Evolutionary conservation across 306 rosid species (phyloP), one percentile per base, ranked within the genome.

Genomic region (Ziziphus jujuba): DNA sequence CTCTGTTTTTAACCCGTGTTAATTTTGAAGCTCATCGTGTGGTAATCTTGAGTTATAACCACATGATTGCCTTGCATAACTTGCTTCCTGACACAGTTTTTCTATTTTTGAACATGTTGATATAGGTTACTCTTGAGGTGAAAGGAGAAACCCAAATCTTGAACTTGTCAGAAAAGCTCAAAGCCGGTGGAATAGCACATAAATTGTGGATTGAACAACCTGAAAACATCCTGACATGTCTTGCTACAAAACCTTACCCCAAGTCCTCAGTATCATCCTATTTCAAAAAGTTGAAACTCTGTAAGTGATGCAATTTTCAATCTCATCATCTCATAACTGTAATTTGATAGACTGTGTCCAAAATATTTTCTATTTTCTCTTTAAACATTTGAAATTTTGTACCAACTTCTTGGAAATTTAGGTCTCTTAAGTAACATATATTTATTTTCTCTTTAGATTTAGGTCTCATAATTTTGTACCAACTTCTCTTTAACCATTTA

Each of bases 191-290:
- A 21, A 85, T 91, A 59, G 76, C 75, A 35, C 97, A 91, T 76
- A 82, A 83, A 69, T 73, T 91, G 38, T 89, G 96, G 97, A 77
- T 85, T 16, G 97, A 91, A 47, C 95, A 91, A 45, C 96, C 97
- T 25, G 97, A 87, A 69, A 89, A 85, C 71, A 74, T 79, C 52
- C 92, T 92, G 52, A 87, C 96, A 0, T 91, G 95, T 61, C 95
- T 89, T 25, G 98, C 98, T 5, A 89, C 96, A 20, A 87, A 87
- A 63, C 98, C 95, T 4, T 89, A 89, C 75, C 96, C 90, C 54
- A 91, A 85, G 56, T 85, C 96, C 24, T 7, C 65, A 14, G 75
- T 85, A 64, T 85, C 90, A 2, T 40, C 90, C 1, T 84, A 78
- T 70, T 89, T 91, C 36, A 84, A 82, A 77, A 91, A 85, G 87